Base-by-base conservation (phyloP, 1,284 basidiomycete genomes). In the Fomitiporia mediterranea region DNA sequence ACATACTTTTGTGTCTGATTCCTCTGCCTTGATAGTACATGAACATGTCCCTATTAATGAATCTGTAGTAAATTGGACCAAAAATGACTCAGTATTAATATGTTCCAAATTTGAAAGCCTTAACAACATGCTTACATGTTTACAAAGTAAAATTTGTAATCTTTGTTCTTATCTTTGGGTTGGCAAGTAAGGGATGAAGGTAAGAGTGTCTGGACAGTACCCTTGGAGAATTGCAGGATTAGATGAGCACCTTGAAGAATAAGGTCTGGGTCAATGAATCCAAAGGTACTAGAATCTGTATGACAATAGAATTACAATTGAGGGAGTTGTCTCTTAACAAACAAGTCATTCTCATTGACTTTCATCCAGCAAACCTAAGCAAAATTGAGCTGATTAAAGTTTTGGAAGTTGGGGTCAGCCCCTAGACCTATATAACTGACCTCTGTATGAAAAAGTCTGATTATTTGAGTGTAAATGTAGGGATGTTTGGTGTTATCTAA, bases 281-380 rank as follows among this genome's bases (percentile, higher is more conserved):
- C 60, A 19, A 61, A 61, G 1, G 57, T 30, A 17, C 27, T 25
- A 13, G 40, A 32, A 4, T 49, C 51, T 17, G 23, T n/a, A n/a
- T 39, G 25, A 5, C 35, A 40, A 37, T 56, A 28, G 21, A 59
- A 61, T 8, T 47, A 47, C n/a, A 59, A 13, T 13, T 30, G 19
- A 53, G 47, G 70, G 2, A 75, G 63, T 4, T 19, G 32, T 17
- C 19, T 17, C 4, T 40, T 4, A 5, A 15, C 11, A 19, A 17
- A 27, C 11, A 34, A 50, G 13, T 21, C 21, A 13, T 48, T 35
- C 7, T 44, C 15, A 15, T 55, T 40, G 6, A 42, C 39, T 0
- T 64, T 66, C 28, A 68, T 65, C 72, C 73, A 75, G 2, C 69
- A 61, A 1, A 75, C 72, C 68, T 66, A 74, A 2, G 74, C 60